Evolutionary conservation across 805 yeast genomes (phyloP), one percentile per base, ranked within the genome.

Genomic region (Kodamaea kakaduensis): DNA sequence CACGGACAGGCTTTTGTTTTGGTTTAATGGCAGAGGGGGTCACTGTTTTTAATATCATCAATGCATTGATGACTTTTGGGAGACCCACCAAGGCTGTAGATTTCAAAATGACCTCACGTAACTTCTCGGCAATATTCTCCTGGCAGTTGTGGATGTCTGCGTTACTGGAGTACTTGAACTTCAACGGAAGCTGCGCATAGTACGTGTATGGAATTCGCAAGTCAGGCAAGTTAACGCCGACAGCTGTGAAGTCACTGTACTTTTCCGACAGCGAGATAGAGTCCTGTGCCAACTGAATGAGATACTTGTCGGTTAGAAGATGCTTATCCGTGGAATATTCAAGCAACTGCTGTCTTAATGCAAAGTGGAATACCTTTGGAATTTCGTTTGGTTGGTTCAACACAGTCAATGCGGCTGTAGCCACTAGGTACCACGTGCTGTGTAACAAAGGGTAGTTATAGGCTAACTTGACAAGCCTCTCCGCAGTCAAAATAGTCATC

Each of bases 351-450:
- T 67, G 71, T 27, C 68, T 52, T 35, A 70, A 51, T 13, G 88
- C 87, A 59, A 80, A 81, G 43, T 84, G 84, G 54, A 81, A 83
- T 3, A 89, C 53, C 37, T 65, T 69, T 2, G 95, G 89, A 19
- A 87, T 75, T 43, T 84, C 96, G 33, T 80, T 76, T 0, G 96
- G 95, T 41, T 73, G 75, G 51, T 89, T 89, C 49, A 90, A 81
- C 5, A 81, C 88, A 2, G 90, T 76, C 32, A 88, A 69, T 7
- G 94, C 76, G 0, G 90, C 84, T 6, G 93, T 84, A 0, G 95
- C 90, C 14, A 87, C 63, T 24, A 78, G 61, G 52, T 80, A 84
- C 96, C 96, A 89, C 15, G 73, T 52, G 43, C 68, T 62, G 26
- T 67, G 59, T 18, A 86, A 67, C 8, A 58, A 57, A 1, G 84